phyloP scores from a whole-genome alignment of 768 basidiomycete species.

The Leccinum subgranulosum region DNA sequence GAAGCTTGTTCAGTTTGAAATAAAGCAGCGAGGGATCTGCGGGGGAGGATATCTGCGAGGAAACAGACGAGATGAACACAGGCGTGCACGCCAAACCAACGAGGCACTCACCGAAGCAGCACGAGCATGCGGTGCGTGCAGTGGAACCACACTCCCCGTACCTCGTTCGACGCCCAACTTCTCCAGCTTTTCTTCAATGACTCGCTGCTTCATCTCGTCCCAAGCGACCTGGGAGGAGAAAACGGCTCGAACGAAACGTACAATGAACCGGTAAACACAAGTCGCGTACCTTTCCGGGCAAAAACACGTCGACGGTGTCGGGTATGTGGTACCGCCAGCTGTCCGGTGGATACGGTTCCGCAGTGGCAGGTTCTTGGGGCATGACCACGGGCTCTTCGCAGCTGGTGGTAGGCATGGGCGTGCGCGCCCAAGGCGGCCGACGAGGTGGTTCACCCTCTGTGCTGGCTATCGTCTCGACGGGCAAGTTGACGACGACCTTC shows the following conservation, averaged over 20 bases:
- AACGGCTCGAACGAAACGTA: constrained; percentile 3
- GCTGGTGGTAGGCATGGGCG: constrained; percentile 43
- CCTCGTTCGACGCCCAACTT: constrained; percentile 76
- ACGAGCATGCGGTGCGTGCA: constrained; percentile 74
- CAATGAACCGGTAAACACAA: constrained; percentile 1
- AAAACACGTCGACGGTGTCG: constrained; percentile 70
- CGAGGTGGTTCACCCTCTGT: constrained; percentile 38
- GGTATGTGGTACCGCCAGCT: constrained; percentile 56
- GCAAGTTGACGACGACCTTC: constrained; percentile 69
- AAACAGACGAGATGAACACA: constrained; percentile 1
- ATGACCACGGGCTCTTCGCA: constrained; percentile 25
- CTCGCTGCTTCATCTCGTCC: constrained; percentile 66
- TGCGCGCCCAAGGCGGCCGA: constrained; percentile 59
- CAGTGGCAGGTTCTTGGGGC: constrained; percentile 40
- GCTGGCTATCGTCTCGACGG: constrained; percentile 54
- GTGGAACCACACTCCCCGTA: constrained; percentile 46
- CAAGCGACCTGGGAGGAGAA: constrained; percentile 54
- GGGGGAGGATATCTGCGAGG: constrained; percentile 77
- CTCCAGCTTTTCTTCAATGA: constrained; percentile 80
- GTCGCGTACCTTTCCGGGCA: constrained; percentile 69
- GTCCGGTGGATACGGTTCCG: constrained; percentile 65
- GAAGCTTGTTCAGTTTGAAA: constrained; percentile 82
- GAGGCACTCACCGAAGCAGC: constrained; percentile 71
- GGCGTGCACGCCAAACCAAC: constrained; percentile 18
- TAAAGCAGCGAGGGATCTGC: constrained; percentile 79